phyloP scores from a whole-genome alignment of 371 early-diverging fungal species.

The Batrachochytrium dendrobatidis region DNA sequence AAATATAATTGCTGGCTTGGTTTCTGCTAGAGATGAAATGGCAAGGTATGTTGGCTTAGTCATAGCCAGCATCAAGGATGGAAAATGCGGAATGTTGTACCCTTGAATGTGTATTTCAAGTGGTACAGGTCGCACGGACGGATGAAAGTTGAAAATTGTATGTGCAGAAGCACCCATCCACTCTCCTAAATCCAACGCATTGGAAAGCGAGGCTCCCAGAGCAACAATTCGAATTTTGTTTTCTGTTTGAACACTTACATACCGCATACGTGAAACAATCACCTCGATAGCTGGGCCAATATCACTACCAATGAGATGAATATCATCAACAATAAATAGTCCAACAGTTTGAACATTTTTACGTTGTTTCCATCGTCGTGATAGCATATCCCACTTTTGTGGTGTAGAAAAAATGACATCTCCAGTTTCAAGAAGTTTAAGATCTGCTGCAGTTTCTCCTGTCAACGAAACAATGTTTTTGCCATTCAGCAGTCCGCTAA shows the following conservation, averaged over 20 bases:
- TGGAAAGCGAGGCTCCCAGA: slow-evolving; percentile 81
- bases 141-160: slow-evolving; percentile 87
- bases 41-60: slow-evolving; percentile 81
- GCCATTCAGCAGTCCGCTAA: slow-evolving; percentile 57
- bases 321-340: slow-evolving; percentile 92
- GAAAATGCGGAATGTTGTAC: slow-evolving; percentile 80
- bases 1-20: slow-evolving; percentile 76
- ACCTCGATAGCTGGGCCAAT: slow-evolving; percentile 86
- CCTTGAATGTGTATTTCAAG: slow-evolving; percentile 91
- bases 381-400: slow-evolving; percentile 95
- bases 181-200: slow-evolving; percentile 90
- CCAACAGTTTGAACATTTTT: slow-evolving; percentile 82
- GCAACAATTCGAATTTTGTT: slow-evolving; percentile 82
- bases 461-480: slow-evolving; percentile 84
- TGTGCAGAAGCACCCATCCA: slow-evolving; percentile 85
- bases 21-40: slow-evolving; percentile 55
- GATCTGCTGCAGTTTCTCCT: slow-evolving; percentile 89
- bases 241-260: slow-evolving; percentile 78
- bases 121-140: slow-evolving; percentile 85
- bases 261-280: slow-evolving; percentile 87
- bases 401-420: slow-evolving; percentile 94
- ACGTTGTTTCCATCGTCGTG: slow-evolving; percentile 90
- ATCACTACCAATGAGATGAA: slow-evolving; percentile 90
- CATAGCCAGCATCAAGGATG: slow-evolving; percentile 92
- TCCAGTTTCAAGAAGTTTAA: slow-evolving; percentile 76